Base-by-base conservation (phyloP, 257 asterid species). In the Ehretia macrophylla region DNA sequence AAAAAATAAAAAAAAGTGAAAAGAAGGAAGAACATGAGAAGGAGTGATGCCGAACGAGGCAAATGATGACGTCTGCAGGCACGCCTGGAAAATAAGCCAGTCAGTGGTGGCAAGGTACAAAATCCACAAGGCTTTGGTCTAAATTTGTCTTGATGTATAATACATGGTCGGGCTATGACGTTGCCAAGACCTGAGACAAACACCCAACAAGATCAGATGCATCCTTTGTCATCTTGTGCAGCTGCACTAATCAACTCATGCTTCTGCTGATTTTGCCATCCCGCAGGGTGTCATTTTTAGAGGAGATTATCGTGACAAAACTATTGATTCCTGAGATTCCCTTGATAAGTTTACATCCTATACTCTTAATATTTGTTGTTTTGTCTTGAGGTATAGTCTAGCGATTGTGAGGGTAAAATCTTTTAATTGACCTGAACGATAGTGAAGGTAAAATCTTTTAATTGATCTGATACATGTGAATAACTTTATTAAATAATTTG, bases 131-230 rank as follows among this genome's bases (percentile, higher is more conserved):
- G 68, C 56, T 60, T 60, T 23, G 50, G 17, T 63, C 52, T 14
- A 22, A 22, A 19, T 51, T 52, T 47, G 65, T 60, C 60, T 51
- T 63, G 67, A 64, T 66, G 47, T 68, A 60, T 51, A 76, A 62
- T 32, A 11, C 53, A 60, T 69, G 87, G 92, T 81, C 88, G 85
- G 87, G 17, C 37, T 45, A 8, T 69, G 93, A 83, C 71, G 95
- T 79, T 66, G 85, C 80, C 84, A 73, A 66, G 58, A 68, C 94
- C 59, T 65, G 22, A 49, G 63, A 73, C 79, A 27, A 50, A 49
- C 21, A 40, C 54, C 0, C 37, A 50, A 46, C 13, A 11, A 5
- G 68, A 42, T 42, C 8, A 42, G 47, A 61, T 44, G 52, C 56
- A 61, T 5, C 47, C 35, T 64, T 68, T 75, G 79, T 80, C 79